Evolutionary conservation across 768 basidiomycete species (phyloP), one percentile per base, ranked within the genome.

Genomic region (Lentinula lateritia): DNA sequence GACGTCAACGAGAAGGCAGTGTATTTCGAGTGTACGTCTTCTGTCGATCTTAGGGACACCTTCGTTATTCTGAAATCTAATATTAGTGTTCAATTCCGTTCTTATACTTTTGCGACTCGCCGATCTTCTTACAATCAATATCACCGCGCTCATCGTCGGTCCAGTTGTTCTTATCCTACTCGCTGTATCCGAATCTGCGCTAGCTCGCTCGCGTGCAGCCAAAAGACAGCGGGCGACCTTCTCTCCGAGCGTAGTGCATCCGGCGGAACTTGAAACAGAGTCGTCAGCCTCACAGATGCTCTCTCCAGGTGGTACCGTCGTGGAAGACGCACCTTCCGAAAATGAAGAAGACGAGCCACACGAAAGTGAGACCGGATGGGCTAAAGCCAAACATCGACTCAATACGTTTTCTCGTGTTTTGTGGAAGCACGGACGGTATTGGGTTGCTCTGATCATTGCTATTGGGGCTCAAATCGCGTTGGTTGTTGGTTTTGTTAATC

Each of bases 1-100:
- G 65, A 58, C 5, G 60, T 58, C 0, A 68, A 71, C 2, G 65
- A 66, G 20, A 62, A 67, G 4, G 2, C 74, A 6, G 86, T 90
- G 5, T 92, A 90, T 72, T 90, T 92, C 66, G 92, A 93, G 67
- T 50, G 92, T 92, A 66, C 72, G 88, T 67, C 9, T 58, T 36
- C 12, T 52, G 20, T 60, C 16, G 15, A 34, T 39, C 7, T 50
- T 34, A 15, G 35, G 16, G 12, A 34, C 15, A 12, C n/a, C 13
- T 18, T 18, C 18, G 28, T 28, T 28, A 52, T 7, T 28, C 12
- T 56, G 10, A 32, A 5, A 61, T 58, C 50, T 28, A 9, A 23
- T 52, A 23, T 45, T 63, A 91, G 90, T 92, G 16, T 86, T 90
- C 64, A 84, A 82, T 57, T 64, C 72, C 1, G 63, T 76, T 10